A percentile compares a stretch with the other conserved stretches of the same genome.
phyloP scores from a whole-genome alignment of 2,329 filamentous ascomycete genomes.

The Amauroascus verrucosus region DNA sequence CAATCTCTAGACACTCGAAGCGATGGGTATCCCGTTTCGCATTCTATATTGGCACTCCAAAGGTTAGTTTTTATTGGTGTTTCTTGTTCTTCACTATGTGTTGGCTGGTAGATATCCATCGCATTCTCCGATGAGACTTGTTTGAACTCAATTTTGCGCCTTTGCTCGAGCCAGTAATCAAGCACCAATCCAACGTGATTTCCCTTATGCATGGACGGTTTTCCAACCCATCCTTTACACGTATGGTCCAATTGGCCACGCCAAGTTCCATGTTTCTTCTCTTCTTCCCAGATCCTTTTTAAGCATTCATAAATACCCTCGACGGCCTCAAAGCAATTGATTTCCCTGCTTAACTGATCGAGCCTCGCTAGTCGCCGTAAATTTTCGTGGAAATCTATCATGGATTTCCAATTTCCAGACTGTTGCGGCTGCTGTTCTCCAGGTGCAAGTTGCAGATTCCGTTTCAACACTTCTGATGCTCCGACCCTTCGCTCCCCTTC shows the following conservation, averaged over 20 bases:
- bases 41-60: constrained; percentile 35
- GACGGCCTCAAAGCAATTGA: constrained; percentile 40
- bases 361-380: constrained; percentile 36
- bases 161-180: constrained; percentile 35
- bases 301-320: constrained; percentile 36
- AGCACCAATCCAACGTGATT: constrained; percentile 33
- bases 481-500: constrained; percentile 35
- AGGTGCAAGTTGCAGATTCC: constrained; percentile 28
- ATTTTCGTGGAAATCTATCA: constrained; percentile 35
- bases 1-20: constrained; percentile 37
- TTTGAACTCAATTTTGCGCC: constrained; percentile 27
- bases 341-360: constrained; percentile 36
- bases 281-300: constrained; percentile 35
- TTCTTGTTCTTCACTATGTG: constrained; percentile 16
- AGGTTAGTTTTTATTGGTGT: constrained; percentile 19
- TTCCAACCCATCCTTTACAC: constrained; percentile 34
- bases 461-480: constrained; percentile 35
- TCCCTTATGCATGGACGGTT: constrained; percentile 33
- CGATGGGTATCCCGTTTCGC: constrained; percentile 37
- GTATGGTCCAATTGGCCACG: constrained; percentile 30
- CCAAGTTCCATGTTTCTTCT: constrained; percentile 26
- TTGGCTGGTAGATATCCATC: constrained; percentile 26
- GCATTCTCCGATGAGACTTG: constrained; percentile 22
- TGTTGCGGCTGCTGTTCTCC: constrained; percentile 25
- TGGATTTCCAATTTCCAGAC: constrained; percentile 27